Percentiles rank a stretch among this genome's conserved stretches.
Conservation (phyloP, 148 eudicot species). For the Rhododendron williamsianum region DNA sequence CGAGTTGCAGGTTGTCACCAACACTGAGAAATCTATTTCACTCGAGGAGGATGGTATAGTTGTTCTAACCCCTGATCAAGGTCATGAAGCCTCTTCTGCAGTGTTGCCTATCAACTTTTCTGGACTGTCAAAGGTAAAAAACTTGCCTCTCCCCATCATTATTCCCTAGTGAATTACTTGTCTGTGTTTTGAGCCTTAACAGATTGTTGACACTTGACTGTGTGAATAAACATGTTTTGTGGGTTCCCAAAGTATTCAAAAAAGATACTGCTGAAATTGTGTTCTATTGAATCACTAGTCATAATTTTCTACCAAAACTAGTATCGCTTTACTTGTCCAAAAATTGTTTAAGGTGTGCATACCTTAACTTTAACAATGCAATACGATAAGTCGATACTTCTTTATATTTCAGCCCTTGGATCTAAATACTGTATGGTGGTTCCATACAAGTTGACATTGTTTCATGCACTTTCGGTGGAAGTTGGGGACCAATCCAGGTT, state of each 20-base stretch:
- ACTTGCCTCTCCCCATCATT: background rate
- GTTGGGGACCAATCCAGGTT: background rate
- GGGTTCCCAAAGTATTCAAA: background rate
- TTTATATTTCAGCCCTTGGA: background rate
- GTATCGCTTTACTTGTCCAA: background rate
- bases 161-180: background rate
- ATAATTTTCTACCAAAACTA: background rate
- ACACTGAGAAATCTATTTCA: slow-evolving; percentile 43
- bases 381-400: background rate
- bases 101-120: slow-evolving; percentile 60
- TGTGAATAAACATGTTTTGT: background rate
- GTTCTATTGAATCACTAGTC: background rate
- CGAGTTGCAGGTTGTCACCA: slow-evolving; percentile 62
- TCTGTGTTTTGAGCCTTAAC: background rate
- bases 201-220: background rate
- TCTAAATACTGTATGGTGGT: background rate
- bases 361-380: background rate
- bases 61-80: slow-evolving; percentile 48
- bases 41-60: slow-evolving; percentile 51
- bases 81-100: slow-evolving; percentile 52
- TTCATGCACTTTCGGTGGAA: background rate
- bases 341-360: background rate
- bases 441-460: background rate
- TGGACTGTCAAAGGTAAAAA: slow-evolving; percentile 52
- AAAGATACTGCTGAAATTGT: background rate